Base-by-base conservation (phyloP, 768 basidiomycete species). In the Leucosporidium creatinivorum region DNA sequence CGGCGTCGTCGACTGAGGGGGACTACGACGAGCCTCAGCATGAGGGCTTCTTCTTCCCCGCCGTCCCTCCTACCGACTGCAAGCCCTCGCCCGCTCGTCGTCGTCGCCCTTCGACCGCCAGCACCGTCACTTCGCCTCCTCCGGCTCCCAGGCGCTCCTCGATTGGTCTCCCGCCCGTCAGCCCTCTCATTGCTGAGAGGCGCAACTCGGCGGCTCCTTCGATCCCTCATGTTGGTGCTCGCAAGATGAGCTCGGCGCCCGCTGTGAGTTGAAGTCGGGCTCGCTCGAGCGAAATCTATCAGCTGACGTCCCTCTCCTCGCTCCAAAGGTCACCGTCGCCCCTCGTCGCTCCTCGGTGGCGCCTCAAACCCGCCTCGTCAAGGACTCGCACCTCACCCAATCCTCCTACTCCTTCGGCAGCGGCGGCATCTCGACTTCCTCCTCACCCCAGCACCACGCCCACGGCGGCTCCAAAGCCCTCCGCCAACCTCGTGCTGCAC, bases 161-260 rank as follows among this genome's bases (percentile, higher is more conserved):
- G 52, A 54, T 54, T 26, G 26, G 52, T 47, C 58, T 44, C 5
- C 18, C 39, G 17, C 25, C 58, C 25, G 23, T 30, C 17, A 47
- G 28, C 44, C 25, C 25, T 18, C 58, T 17, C 44, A 33, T 26
- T 47, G 44, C 47, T 5, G 47, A 49, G 12, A 28, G 58, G 8
- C 44, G 58, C 44, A 60, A 60, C 58, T 60, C 58, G 58, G 58
- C 58, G 23, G 58, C 58, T 18, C 31, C 56, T 28, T 17, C 58
- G 25, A 26, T 52, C 15, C 51, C 51, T 23, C 51, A 52, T 9
- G 26, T 9, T 9, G 44, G 39, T 17, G 7, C 44, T 3, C 44
- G 57, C 19, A 30, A 36, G 33, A 58, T 58, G 57, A 36, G 33
- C 33, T 36, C 39, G 33, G 31, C 57, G 18, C 57, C 57, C 33